phyloP scores from a whole-genome alignment of 352 stramenopile genomes.

The Globisporangium paddicum region DNA sequence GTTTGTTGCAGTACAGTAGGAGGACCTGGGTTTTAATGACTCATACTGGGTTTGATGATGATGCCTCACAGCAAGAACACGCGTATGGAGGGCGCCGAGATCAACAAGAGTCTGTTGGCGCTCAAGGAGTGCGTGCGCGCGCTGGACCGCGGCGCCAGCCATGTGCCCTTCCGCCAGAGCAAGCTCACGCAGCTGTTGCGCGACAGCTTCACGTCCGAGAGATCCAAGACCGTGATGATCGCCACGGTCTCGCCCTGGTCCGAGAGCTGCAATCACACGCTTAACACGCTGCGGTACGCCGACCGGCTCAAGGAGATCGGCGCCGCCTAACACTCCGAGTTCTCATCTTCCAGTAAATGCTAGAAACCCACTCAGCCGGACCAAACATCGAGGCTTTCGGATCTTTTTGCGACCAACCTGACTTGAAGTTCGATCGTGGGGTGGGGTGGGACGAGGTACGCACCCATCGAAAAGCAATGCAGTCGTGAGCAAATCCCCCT shows the following conservation, averaged over 20 bases:
- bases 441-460: too few relatives aligned
- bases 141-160: constrained; percentile 78
- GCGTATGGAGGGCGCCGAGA: constrained; percentile 94
- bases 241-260: constrained; percentile 92
- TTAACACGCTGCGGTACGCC: constrained; percentile 96
- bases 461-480: too few relatives aligned
- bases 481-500: too few relatives aligned
- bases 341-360: too few relatives aligned
- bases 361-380: too few relatives aligned
- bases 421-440: too few relatives aligned
- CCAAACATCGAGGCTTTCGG: too few relatives aligned
- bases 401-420: too few relatives aligned
- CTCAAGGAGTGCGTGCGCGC: constrained; percentile 97
- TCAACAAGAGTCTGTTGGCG: constrained; percentile 96
- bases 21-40: background rate
- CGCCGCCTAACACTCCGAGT: background rate
- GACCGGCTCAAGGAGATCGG: constrained; percentile 93
- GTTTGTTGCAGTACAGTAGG: background rate
- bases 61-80: constrained; percentile 61
- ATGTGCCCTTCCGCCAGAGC: constrained; percentile 93
- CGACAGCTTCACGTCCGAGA: constrained; percentile 89
- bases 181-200: constrained; percentile 95
- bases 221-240: constrained; percentile 94
- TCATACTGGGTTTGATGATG: background rate
- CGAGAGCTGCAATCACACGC: constrained; percentile 92